Evolutionary conservation across 805 yeast genomes (phyloP).

Genomic region (Pichia rugopelliculosa): DNA sequence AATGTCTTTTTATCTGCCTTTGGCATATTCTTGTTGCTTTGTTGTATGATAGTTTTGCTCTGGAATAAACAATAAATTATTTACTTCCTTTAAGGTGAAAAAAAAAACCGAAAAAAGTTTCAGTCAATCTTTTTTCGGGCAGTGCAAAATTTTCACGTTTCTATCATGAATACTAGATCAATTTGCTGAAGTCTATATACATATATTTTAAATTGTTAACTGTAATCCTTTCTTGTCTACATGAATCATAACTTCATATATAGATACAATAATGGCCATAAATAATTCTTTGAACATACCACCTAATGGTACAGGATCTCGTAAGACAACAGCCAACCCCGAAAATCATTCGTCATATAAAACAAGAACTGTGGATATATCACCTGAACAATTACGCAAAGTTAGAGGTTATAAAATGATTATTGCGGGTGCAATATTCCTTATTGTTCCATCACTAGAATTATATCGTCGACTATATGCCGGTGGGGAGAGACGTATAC

Average conservation of each 20-base stretch:
- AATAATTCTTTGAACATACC: not conserved
- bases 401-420: conserved; percentile 27
- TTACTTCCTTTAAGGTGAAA: not conserved
- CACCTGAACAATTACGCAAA: conserved; percentile 20
- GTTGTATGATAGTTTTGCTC: not conserved
- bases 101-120: not conserved
- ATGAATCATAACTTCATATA: not conserved
- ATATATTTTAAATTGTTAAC: too few species aligned
- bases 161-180: not conserved
- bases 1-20: conserved; percentile 62
- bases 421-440: conserved; percentile 24
- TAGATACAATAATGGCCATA: not conserved
- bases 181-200: too few species aligned
- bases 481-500: conserved; percentile 37
- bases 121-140: not conserved
- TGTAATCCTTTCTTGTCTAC: too few species aligned
- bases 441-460: conserved; percentile 26
- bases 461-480: conserved; percentile 28
- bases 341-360: conserved; percentile 5
- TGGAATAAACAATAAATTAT: not conserved
- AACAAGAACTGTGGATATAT: conserved; percentile 8
- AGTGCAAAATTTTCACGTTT: not conserved
- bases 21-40: conserved; percentile 35
- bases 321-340: not conserved
- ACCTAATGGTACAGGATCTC: conserved; percentile 1